Conservation (phyloP, 768 basidiomycete genomes). For the Lactifluus subvellereus region DNA sequence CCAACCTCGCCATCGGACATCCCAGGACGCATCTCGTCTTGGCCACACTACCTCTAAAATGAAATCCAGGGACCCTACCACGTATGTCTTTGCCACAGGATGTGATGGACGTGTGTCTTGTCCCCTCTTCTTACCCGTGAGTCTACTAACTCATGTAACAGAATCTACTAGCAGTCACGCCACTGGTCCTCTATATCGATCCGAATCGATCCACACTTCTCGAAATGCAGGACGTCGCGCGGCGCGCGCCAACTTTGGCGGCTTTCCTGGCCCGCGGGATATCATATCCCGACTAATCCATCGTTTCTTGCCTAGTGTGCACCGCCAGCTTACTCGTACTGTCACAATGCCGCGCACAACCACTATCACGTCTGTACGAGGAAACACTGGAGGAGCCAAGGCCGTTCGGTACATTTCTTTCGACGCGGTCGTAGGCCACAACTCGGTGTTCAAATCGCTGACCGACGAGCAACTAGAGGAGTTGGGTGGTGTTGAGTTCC, state of each 20-base stretch:
- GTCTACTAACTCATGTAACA: neutral
- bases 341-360: constrained; percentile 70
- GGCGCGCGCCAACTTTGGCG: constrained; percentile 51
- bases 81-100: neutral
- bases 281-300: constrained; percentile 46
- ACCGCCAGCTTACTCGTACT: constrained; percentile 55
- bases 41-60: constrained; percentile 2
- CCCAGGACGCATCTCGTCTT: constrained; percentile 22
- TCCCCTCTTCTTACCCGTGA: constrained; percentile 3
- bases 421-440: constrained; percentile 76
- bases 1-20: constrained; percentile 26
- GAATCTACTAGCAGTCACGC: constrained; percentile 19
- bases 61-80: neutral
- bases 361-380: constrained; percentile 47
- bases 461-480: constrained; percentile 84
- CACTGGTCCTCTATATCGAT: constrained; percentile 17
- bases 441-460: constrained; percentile 63
- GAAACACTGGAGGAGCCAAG: constrained; percentile 38
- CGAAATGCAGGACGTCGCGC: constrained; percentile 28
- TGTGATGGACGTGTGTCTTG: constrained; percentile 7
- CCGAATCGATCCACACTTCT: constrained; percentile 23
- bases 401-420: constrained; percentile 80
- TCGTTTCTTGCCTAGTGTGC: constrained; percentile 57
- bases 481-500: constrained; percentile 89
- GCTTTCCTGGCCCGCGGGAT: constrained; percentile 66